Evolutionary conservation across 192 early-diverging fungal genomes (phyloP), one percentile per base, ranked within the genome.

Genomic region (Linnemannia elongata): DNA sequence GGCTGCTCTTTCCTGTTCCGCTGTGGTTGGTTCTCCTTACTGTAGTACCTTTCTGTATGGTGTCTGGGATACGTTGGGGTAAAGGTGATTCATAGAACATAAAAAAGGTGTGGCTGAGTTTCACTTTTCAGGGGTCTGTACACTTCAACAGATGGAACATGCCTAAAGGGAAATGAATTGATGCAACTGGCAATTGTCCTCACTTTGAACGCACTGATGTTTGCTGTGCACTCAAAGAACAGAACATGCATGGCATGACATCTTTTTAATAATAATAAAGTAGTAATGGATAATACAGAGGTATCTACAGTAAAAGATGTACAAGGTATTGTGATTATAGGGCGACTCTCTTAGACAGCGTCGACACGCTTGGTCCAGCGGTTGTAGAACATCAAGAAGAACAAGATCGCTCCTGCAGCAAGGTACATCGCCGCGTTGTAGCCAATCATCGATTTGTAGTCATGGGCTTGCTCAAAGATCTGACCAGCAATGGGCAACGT

Each of bases 361-460:
- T 84, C 76, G 30, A 69, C 77, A 45, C 74, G 68, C 80, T 78
- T 87, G 72, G 79, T 81, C 52, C 78, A 77, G 55, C 70, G 85
- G 63, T 87, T 87, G 57, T 81, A 87, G 71, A 76, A 55, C 79
- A 87, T 87, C 69, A 87, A 33, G 63, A 81, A 30, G 57, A 68
- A 39, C 27, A 87, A 38, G 35, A 87, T 66, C 30, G 71, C 1
- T 4, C 63, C 60, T 0, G 72, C 36, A 30, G 36, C 70, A 55
- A 87, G 42, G 54, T 81, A 87, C 75, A 87, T 71, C 18, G 85
- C 85, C 13, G 75, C 80, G n/a, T 81, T 87, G 68, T 87, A 81
- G 9, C 85, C 85, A 69, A 81, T 81, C 85, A 87, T 87, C 1
- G 60, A 22, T 49, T 81, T 77, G 60, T 87, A 87, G 27, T 76